Evolutionary conservation across 306 rosid species (phyloP), one percentile per base, ranked within the genome.

Genomic region (Quercus gilva): DNA sequence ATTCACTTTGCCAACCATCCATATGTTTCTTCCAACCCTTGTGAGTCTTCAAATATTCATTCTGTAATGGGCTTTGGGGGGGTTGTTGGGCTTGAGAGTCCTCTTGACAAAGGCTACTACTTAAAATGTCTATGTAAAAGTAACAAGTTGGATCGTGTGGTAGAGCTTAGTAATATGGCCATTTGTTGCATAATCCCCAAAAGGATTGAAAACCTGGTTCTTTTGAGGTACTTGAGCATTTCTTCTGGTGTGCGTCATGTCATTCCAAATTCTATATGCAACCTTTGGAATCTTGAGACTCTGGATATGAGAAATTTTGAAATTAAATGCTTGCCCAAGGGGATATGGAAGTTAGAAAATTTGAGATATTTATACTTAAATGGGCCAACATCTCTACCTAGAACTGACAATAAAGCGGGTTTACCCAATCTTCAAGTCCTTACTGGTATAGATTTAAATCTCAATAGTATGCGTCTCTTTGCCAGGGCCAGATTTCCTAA

Each of bases 341-440:
- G n/a, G n/a, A n/a, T n/a, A n/a, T n/a, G n/a, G n/a, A n/a, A n/a
- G n/a, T n/a, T n/a, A n/a, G n/a, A n/a, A n/a, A n/a, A n/a, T n/a
- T n/a, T n/a, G n/a, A n/a, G n/a, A n/a, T n/a, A n/a, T n/a, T n/a
- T n/a, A n/a, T n/a, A n/a, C n/a, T n/a, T n/a, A n/a, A n/a, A n/a
- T n/a, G n/a, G n/a, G n/a, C n/a, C n/a, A n/a, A n/a, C n/a, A n/a
- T n/a, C n/a, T n/a, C n/a, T n/a, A n/a, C n/a, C n/a, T n/a, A n/a
- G n/a, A n/a, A n/a, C n/a, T n/a, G n/a, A n/a, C n/a, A 25, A 9
- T 45, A 0, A 43, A 43, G 41, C 8, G 41, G 51, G 13, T 43
- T 43, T 43, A 43, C 51, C 51, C 74, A 83, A 79, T 55, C 78
- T 79, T 13, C 80, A 74, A 75, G 45, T 74, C 55, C 35, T 83